Conservation (phyloP, 2,329 filamentous ascomycete species). For the Penicillium sclerotigenum region DNA sequence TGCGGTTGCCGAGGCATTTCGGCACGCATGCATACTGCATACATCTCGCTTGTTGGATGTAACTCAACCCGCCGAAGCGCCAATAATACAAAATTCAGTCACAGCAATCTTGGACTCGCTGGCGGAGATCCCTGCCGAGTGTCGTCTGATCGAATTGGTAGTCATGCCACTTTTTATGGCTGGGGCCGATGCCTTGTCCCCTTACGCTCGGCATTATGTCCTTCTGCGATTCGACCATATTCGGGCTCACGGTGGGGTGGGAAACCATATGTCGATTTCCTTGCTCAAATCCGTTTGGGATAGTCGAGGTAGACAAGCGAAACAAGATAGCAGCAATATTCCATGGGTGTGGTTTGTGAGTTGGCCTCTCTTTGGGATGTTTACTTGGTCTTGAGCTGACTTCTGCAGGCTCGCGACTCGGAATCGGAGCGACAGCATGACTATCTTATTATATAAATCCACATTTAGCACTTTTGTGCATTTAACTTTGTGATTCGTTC, state of each 20-base stretch:
- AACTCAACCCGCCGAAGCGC: conserved; percentile 14
- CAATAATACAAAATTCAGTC: conserved; percentile 29
- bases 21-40: conserved; percentile 29
- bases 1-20: conserved; percentile 26
- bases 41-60: conserved; percentile 28
- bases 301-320: conserved; percentile 19
- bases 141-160: conserved; percentile 26
- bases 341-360: conserved; percentile 31
- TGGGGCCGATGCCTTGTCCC: conserved; percentile 27
- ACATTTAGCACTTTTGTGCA: neutral
- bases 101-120: conserved; percentile 26
- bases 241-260: conserved; percentile 26
- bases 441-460: conserved; percentile 28
- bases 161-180: conserved; percentile 33
- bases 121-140: conserved; percentile 22
- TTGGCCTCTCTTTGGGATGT: neutral
- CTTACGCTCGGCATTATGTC: conserved; percentile 32
- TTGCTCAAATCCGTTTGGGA: conserved; percentile 29
- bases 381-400: neutral
- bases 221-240: conserved; percentile 26
- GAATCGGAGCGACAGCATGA: conserved; percentile 26
- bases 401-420: conserved; percentile 23
- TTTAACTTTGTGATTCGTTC: neutral
- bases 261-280: conserved; percentile 20
- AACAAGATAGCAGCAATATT: conserved; percentile 23